Conservation (phyloP, 306 rosid genomes). For the Trichosanthes cucumerina region DNA sequence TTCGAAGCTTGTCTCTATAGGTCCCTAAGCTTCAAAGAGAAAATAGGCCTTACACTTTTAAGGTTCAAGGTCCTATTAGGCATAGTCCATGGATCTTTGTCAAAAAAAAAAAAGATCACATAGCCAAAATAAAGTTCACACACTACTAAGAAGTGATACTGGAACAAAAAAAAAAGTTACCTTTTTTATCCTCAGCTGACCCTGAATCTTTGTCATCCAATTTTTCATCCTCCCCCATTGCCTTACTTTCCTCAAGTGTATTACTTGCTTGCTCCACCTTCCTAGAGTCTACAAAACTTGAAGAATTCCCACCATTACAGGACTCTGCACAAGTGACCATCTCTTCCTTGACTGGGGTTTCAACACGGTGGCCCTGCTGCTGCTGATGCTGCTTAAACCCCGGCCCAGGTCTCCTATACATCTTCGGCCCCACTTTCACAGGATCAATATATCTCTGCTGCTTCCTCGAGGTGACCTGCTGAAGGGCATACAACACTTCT, state of each 20-base stretch:
- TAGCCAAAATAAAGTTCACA: neutral
- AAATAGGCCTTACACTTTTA: neutral
- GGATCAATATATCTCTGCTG: conserved; percentile 67
- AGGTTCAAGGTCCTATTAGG: neutral
- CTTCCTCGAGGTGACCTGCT: conserved; percentile 71
- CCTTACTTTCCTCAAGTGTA: conserved; percentile 35
- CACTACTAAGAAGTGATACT: neutral
- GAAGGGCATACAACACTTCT: conserved; percentile 58
- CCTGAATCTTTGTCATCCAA: conserved; percentile 31
- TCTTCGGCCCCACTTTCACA: conserved; percentile 43
- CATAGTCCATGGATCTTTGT: too few species aligned
- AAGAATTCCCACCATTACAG: conserved; percentile 30
- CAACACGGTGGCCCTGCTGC: conserved; percentile 37
- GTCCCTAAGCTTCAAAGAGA: neutral
- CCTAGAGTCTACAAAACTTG: conserved; percentile 22
- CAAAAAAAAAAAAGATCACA: too few species aligned
- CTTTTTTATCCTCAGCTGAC: conserved; percentile 42
- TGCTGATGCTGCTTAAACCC: conserved; percentile 37
- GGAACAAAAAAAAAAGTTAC: conserved; percentile 22
- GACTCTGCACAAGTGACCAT: conserved; percentile 42
- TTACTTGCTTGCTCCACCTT: conserved; percentile 34
- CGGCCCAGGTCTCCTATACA: conserved; percentile 41
- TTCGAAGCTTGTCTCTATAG: neutral
- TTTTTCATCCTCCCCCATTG: conserved; percentile 34
- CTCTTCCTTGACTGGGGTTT: conserved; percentile 33